Evolutionary conservation across 768 basidiomycete species (phyloP), one percentile per base, ranked within the genome.

Genomic region (Termitomyces sp.): DNA sequence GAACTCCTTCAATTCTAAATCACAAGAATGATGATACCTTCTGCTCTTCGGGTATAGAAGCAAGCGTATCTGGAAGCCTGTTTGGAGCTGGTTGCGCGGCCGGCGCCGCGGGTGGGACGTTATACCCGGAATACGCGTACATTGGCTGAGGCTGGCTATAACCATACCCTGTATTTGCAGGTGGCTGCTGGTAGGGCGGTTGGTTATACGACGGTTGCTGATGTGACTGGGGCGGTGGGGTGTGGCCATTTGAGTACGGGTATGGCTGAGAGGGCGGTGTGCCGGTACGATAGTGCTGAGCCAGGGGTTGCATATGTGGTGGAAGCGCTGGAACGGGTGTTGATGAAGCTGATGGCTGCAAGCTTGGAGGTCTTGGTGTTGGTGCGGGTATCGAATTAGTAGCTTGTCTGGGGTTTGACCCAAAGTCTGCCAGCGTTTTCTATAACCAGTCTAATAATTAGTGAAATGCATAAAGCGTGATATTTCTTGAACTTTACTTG

Each of bases 341-440:
- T 39, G 77, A 69, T 0, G 75, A 70, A 38, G 70, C 55, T 35
- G 76, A 70, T 51, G 74, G 58, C 16, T 73, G 69, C 57, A 63
- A 36, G 54, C 65, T 57, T 61, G 72, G 67, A 42, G 71, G 49
- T 15, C 55, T 39, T 39, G 72, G 61, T 35, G 72, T 67, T 58
- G 71, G 66, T 12, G 61, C 55, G 58, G 75, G 62, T 15, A 69
- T 61, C 50, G 73, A 62, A 42, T 65, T 54, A 38, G 75, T 59
- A 42, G 68, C 59, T 53, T 66, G 61, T 39, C 60, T 57, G 64
- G 62, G 40, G 67, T 55, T 59, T 68, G 69, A 55, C 70, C 57
- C 79, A 60, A 78, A 88, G 13, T 85, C 77, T 18, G 88, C 81
- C 22, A 90, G 70, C 6, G 82, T 89, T 86, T 85, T 88, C 89